A percentile compares a stretch with the other conserved stretches of the same genome.
Evolutionary conservation across 305 asterid genomes (phyloP).

Genomic region (Striga hermonthica): DNA sequence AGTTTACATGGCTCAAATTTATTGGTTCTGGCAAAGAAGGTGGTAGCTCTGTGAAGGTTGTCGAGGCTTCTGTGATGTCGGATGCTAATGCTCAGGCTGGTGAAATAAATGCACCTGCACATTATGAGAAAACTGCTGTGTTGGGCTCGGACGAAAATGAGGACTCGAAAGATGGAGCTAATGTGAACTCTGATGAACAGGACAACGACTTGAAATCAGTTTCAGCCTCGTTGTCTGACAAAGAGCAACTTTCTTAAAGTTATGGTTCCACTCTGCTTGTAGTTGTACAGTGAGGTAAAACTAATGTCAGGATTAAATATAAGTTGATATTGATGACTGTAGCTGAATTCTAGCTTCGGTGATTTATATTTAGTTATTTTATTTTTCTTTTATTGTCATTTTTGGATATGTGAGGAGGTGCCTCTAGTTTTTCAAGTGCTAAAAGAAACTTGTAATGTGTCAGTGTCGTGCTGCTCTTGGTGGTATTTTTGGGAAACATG

Average conservation of each 20-base stretch:
- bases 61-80: conserved; percentile 35
- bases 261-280: conserved; percentile 40
- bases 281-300: conserved; percentile 71
- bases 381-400: conserved; percentile 25
- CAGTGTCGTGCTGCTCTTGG: conserved; percentile 31
- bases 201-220: conserved; percentile 41
- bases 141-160: conserved; percentile 31
- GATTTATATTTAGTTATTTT: conserved; percentile 23
- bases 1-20: conserved; percentile 59
- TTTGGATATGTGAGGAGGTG: conserved; percentile 46
- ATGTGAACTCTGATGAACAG: conserved; percentile 36
- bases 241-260: conserved; percentile 37
- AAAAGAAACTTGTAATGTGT: conserved; percentile 38
- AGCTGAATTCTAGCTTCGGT: conserved; percentile 45
- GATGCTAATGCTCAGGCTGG: conserved; percentile 36
- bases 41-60: conserved; percentile 39
- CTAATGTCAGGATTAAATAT: conserved; percentile 33
- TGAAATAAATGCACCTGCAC: conserved; percentile 34
- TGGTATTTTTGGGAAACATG: conserved; percentile 28
- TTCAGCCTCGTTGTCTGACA: conserved; percentile 35
- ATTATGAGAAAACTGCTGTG: conserved; percentile 30
- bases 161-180: conserved; percentile 27
- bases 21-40: conserved; percentile 43
- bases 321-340: conserved; percentile 42
- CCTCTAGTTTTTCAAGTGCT: conserved; percentile 31